These are phyloP conservation scores for Pterocarpus santalinus DNA, from an alignment of 306 rosid genomes.

Conservation along the genomic window DNA sequence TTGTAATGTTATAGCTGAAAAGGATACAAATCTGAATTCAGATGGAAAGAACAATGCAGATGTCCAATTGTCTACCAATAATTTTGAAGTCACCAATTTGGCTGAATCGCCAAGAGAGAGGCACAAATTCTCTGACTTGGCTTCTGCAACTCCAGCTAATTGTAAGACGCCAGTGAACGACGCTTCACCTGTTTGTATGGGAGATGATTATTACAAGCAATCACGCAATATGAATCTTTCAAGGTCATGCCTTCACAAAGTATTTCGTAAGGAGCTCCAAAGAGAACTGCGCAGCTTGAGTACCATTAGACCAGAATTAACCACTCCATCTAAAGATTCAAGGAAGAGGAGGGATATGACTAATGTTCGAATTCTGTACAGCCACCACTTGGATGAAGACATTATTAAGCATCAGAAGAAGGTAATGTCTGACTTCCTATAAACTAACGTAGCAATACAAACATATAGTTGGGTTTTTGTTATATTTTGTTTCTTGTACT, in stretches of 20 bases:
- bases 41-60: slow-evolving; percentile 42
- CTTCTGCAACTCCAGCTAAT: slow-evolving; percentile 66
- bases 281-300: slow-evolving; percentile 77
- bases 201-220: slow-evolving; percentile 70
- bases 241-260: slow-evolving; percentile 57
- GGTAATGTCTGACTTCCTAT: slow-evolving; percentile 57
- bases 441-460: slow-evolving; percentile 12
- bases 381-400: slow-evolving; percentile 80
- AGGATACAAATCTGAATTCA: slow-evolving; percentile 41
- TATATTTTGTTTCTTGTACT: slow-evolving; percentile 47
- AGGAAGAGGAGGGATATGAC: slow-evolving; percentile 87
- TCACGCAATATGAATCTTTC: slow-evolving; percentile 60
- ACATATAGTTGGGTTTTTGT: slow-evolving; percentile 35
- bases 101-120: slow-evolving; percentile 61
- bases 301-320: slow-evolving; percentile 49
- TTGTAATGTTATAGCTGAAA: slow-evolving; percentile 29
- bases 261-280: slow-evolving; percentile 65
- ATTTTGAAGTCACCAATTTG: slow-evolving; percentile 38
- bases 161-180: slow-evolving; percentile 61
- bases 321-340: slow-evolving; percentile 70
- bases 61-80: slow-evolving; percentile 36
- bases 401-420: slow-evolving; percentile 86
- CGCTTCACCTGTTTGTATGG: slow-evolving; percentile 90
- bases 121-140: slow-evolving; percentile 55
- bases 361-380: slow-evolving; percentile 80